phyloP scores from a whole-genome alignment of 805 yeast species.

The Isabelozyma pseudorhagii region DNA sequence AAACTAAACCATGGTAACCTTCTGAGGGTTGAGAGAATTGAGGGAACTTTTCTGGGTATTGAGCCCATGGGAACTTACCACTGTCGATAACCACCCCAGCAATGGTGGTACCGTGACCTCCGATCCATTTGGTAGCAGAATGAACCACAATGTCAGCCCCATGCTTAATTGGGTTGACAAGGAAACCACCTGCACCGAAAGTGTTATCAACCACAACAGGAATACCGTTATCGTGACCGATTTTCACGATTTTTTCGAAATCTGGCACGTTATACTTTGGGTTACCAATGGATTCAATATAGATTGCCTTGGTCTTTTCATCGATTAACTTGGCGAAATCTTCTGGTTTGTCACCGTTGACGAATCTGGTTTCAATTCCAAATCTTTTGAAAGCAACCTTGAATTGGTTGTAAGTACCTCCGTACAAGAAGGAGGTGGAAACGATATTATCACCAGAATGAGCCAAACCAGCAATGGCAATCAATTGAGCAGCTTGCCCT shows the following conservation, averaged over 20 bases:
- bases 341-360: slow-evolving; percentile 74
- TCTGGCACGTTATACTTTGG: slow-evolving; percentile 93
- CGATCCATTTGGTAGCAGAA: slow-evolving; percentile 97
- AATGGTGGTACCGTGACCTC: slow-evolving; percentile 94
- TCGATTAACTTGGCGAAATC: slow-evolving; percentile 74
- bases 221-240: slow-evolving; percentile 83
- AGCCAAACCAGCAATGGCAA: slow-evolving; percentile 80
- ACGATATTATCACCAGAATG: slow-evolving; percentile 87
- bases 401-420: slow-evolving; percentile 96
- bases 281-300: slow-evolving; percentile 87
- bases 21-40: slow-evolving; percentile 88
- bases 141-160: slow-evolving; percentile 93
- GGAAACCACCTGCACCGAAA: slow-evolving; percentile 94
- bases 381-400: slow-evolving; percentile 86
- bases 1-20: slow-evolving; percentile 87
- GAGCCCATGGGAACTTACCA: slow-evolving; percentile 89
- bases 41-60: slow-evolving; percentile 84
- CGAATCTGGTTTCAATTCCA: slow-evolving; percentile 84
- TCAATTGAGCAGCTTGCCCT: slow-evolving; percentile 95
- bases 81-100: slow-evolving; percentile 90
- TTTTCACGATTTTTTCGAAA: slow-evolving; percentile 67
- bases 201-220: slow-evolving; percentile 95
- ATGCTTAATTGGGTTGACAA: slow-evolving; percentile 76
- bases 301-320: slow-evolving; percentile 83
- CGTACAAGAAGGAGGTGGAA: slow-evolving; percentile 83